Base-by-base conservation (phyloP, 1,284 basidiomycete species). In the Malassezia furfur region DNA sequence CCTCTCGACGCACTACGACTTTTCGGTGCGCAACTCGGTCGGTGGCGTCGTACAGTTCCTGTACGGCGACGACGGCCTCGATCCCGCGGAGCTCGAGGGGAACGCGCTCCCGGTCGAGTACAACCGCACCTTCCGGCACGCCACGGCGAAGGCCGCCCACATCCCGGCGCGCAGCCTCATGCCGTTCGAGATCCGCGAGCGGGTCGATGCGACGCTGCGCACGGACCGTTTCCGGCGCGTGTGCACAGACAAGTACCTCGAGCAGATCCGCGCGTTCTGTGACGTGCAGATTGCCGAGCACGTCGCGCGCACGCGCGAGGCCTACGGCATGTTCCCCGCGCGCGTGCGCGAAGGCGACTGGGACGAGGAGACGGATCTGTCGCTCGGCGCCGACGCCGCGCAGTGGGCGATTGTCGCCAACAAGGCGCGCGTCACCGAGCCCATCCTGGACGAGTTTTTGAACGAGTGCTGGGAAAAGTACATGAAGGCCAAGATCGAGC, bases 11-110 rank as follows among this genome's bases (percentile, higher is more conserved):
- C 89, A 96, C 60, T 99, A 99, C 76, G 94, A 98, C 76, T 78
- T 91, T 30, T 91, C 88, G n/a, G 93, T 99, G 17, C 83, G 94
- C 32, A 98, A 94, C 77, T 91, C 90, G 1, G 84, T 84, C 0
- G 94, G 94, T 5, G 91, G 90, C 45, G 84, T 99, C n/a, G 93
- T 99, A 2, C 94, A 99, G 70, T 99, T 99, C 78, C 81, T 83
- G 43, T 99, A 96, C 70, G 94, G 94, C 43, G 91, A 96, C 69
- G 94, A 99, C 75, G 93, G 90, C 49, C 80, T 99, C 39, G 94
- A 99, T 76, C 94, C 94, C 1, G 91, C 91, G 36, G 93, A 90
- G 71, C 80, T 93, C 32, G 93, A 96, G 75, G 91, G 90, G 48
- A 89, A 96, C 66, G 75, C 74, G 15, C 86, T 88, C 14, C 94